A percentile compares a stretch with the other conserved stretches of the same genome.
phyloP scores from a whole-genome alignment of 139 green algal genomes.

The Volvox africanus region DNA sequence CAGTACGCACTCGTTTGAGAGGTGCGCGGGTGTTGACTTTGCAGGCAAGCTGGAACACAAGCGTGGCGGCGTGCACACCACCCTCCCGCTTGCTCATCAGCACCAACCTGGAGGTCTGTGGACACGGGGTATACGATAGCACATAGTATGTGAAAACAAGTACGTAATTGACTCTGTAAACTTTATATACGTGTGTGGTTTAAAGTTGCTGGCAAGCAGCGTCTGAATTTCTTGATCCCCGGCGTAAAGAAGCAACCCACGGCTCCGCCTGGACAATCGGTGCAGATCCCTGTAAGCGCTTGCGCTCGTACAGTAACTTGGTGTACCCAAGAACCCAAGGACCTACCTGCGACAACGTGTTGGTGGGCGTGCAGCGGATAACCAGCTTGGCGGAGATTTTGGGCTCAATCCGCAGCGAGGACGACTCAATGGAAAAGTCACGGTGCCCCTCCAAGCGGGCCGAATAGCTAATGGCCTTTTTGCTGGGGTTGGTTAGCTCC shows the following conservation, averaged over 20 bases:
- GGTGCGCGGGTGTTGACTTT: constrained; percentile 64
- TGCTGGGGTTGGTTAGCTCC: constrained; percentile 82
- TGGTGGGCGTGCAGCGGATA: constrained; percentile 57
- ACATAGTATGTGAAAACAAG: too few relatives aligned
- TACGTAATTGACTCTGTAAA: too few relatives aligned
- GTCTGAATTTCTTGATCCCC: too few relatives aligned
- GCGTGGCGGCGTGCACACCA: constrained; percentile 68
- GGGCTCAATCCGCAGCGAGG: constrained; percentile 74
- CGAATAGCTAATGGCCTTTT: constrained; percentile 74
- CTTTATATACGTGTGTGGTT: too few relatives aligned
- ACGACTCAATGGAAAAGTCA: constrained; percentile 75
- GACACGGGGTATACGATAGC: too few relatives aligned
- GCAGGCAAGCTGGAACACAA: constrained; percentile 79
- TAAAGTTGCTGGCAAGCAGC: too few relatives aligned
- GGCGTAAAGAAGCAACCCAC: too few relatives aligned
- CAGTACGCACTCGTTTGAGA: constrained; percentile 61
- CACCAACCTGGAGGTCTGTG: constrained; percentile 55
- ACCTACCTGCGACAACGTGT: constrained; percentile 57
- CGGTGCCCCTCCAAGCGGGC: constrained; percentile 73
- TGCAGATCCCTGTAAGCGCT: too few relatives aligned
- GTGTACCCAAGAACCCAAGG: too few relatives aligned
- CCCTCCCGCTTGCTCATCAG: constrained; percentile 67
- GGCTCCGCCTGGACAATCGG: too few relatives aligned
- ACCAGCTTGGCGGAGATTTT: constrained; percentile 49
- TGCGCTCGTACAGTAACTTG: too few relatives aligned